These are phyloP conservation scores for Thuja plicata DNA, from an alignment of 83 land plant species.

Conservation along the genomic window DNA sequence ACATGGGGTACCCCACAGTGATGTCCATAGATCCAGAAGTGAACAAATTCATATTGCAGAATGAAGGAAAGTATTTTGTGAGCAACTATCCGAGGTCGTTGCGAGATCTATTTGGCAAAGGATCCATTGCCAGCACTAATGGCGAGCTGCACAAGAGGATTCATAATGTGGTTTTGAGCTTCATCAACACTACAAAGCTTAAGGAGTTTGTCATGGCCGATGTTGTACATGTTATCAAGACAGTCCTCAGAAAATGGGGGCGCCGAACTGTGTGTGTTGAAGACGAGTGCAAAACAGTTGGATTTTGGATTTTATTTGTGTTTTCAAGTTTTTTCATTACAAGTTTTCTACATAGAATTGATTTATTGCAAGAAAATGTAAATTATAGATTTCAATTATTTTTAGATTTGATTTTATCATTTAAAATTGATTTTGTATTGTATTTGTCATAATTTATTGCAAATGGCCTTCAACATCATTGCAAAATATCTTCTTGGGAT, in stretches of 20 bases:
- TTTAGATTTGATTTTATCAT: too few relatives aligned
- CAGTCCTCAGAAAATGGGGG: slow-evolving; percentile 41
- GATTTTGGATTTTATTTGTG: too few relatives aligned
- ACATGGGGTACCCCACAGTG: slow-evolving; percentile 65
- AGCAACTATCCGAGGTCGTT: slow-evolving; percentile 68
- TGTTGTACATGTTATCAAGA: slow-evolving; percentile 45
- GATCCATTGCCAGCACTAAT: slow-evolving; percentile 48
- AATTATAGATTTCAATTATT: too few relatives aligned
- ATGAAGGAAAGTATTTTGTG: slow-evolving; percentile 60
- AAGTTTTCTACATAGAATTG: too few relatives aligned
- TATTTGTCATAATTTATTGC: neutral
- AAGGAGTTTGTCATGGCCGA: slow-evolving; percentile 44
- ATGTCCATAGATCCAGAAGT: slow-evolving; percentile 65
- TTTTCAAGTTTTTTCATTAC: neutral
- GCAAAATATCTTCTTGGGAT: slow-evolving; percentile 63
- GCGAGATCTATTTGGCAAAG: slow-evolving; percentile 47
- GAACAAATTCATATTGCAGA: slow-evolving; percentile 60
- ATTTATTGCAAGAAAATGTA: too few relatives aligned
- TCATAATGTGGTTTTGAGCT: slow-evolving; percentile 57
- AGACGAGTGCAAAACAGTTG: slow-evolving; percentile 66
- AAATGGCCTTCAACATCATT: slow-evolving; percentile 63
- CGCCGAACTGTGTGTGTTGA: slow-evolving; percentile 35
- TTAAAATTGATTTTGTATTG: too few relatives aligned
- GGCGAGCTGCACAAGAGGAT: slow-evolving; percentile 59
- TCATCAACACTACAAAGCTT: slow-evolving; percentile 45